A percentile compares a stretch with the other conserved stretches of the same genome.
Conservation (phyloP, 208 protist genomes). For the Leishmania lainsoni region DNA sequence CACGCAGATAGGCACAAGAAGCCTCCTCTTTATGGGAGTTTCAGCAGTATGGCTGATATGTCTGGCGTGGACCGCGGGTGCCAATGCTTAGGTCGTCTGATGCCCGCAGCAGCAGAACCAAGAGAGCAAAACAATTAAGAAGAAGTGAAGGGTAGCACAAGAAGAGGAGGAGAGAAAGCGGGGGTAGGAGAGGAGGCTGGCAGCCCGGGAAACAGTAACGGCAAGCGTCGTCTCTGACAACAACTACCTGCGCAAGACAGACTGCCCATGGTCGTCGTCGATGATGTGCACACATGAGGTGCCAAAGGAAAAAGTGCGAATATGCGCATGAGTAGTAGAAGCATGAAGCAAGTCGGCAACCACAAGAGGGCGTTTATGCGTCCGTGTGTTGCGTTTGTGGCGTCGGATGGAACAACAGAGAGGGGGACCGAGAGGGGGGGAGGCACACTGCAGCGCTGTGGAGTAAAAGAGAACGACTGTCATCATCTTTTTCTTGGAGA, state of each 20-base stretch:
- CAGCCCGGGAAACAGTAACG: not conserved
- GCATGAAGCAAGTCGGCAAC: not conserved
- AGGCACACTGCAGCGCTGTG: not conserved
- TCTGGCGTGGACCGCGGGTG: not conserved
- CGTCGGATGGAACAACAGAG: not conserved
- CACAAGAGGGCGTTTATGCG: not conserved
- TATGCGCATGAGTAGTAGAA: slow-evolving; percentile 6
- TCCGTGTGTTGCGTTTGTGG: not conserved
- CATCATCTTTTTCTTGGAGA: not conserved
- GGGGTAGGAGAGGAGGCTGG: not conserved
- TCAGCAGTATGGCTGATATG: not conserved
- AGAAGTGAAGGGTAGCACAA: not conserved
- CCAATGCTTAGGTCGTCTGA: not conserved
- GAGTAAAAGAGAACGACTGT: not conserved
- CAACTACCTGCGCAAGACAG: not conserved
- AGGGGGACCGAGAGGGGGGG: too few relatives aligned
- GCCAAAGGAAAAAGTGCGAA: not conserved
- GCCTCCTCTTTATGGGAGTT: not conserved
- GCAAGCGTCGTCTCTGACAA: not conserved
- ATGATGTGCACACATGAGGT: not conserved
- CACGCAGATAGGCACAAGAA: not conserved
- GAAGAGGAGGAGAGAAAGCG: not conserved
- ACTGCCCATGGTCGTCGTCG: not conserved
- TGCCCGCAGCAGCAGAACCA: not conserved
- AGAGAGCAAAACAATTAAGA: not conserved